Evolutionary conservation across 2,329 filamentous ascomycete species (phyloP).

Genomic region (Periconia macrospinosa): DNA sequence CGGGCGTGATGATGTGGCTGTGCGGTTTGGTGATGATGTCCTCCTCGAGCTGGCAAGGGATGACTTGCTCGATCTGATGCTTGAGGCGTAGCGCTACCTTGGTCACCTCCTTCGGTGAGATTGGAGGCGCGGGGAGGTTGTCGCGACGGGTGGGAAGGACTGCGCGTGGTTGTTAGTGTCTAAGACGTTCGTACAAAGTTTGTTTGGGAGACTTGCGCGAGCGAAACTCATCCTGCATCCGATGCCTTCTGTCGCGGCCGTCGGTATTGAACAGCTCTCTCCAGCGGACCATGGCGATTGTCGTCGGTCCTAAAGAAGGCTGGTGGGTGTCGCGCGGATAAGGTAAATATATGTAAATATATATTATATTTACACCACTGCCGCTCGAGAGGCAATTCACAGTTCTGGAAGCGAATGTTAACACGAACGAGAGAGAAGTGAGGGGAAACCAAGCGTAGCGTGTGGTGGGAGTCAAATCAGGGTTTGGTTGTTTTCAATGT

Average conservation of each 20-base stretch:
- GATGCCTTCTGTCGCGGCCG: conserved; percentile 42
- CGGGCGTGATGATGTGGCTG: conserved; percentile 78
- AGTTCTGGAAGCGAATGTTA: not conserved
- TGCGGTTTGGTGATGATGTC: conserved; percentile 75
- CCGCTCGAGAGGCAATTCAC: not conserved
- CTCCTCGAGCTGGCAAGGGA: conserved; percentile 87
- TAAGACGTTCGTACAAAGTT: not conserved
- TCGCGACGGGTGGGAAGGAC: conserved; percentile 69
- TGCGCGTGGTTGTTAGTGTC: conserved; percentile 31
- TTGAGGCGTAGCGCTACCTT: conserved; percentile 87
- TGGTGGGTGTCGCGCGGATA: not conserved
- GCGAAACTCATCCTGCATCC: conserved; percentile 47
- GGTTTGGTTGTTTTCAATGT: not conserved
- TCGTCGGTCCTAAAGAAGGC: not conserved
- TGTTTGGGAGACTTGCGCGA: conserved; percentile 31
- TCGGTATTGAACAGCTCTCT: conserved; percentile 39
- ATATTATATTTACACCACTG: too few relatives aligned
- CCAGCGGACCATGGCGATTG: conserved; percentile 43
- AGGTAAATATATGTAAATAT: too few relatives aligned
- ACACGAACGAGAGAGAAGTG: not conserved
- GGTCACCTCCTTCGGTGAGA: conserved; percentile 79
- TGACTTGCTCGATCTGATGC: conserved; percentile 83
- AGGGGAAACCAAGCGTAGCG: not conserved
- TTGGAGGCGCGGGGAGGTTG: conserved; percentile 64
- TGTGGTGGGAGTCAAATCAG: not conserved